Evolutionary conservation across 2,329 filamentous ascomycete species (phyloP).

Genomic region (Pseudopithomyces maydicus): DNA sequence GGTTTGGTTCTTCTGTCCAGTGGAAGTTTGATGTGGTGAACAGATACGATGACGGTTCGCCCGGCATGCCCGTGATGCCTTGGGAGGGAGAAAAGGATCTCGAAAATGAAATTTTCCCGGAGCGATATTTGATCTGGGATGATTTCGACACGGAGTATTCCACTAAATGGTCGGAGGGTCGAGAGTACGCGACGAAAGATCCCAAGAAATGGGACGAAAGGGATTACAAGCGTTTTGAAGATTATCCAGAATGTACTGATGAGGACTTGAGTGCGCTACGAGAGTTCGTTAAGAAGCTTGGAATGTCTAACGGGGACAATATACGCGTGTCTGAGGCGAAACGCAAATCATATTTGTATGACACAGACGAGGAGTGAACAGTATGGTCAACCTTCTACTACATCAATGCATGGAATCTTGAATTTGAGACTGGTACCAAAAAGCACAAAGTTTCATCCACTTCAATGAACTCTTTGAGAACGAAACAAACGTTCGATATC

Average conservation of each 20-base stretch:
- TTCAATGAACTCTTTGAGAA: too few relatives aligned
- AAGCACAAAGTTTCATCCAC: too few relatives aligned
- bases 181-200: background rate
- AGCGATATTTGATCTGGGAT: constrained; percentile 7
- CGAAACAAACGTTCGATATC: too few relatives aligned
- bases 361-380: background rate
- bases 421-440: too few relatives aligned
- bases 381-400: background rate
- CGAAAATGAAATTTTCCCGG: constrained; percentile 2
- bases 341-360: background rate
- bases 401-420: too few relatives aligned
- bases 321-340: background rate
- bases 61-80: constrained; percentile 11
- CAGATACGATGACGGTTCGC: background rate
- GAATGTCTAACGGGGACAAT: background rate
- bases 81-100: constrained; percentile 12
- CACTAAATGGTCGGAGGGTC: background rate
- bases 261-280: background rate
- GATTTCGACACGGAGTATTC: background rate
- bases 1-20: constrained; percentile 10
- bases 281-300: background rate
- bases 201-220: background rate
- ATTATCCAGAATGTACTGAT: background rate
- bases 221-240: background rate
- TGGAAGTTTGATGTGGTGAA: constrained; percentile 6